phyloP scores from a whole-genome alignment of 768 basidiomycete species.

The Boletus subparvulus region DNA sequence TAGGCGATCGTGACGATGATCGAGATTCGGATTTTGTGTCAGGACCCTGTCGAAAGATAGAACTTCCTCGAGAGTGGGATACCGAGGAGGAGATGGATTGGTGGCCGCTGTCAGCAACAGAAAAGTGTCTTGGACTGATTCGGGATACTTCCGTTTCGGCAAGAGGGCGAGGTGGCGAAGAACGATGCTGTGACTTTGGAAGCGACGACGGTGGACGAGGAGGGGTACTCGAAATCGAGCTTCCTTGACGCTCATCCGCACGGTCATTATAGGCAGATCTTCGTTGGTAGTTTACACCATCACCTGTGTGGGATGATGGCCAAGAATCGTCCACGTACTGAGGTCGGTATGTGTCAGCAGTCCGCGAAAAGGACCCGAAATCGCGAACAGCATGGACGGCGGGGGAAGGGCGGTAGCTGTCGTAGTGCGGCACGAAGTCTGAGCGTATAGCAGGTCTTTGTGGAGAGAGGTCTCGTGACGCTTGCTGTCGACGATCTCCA shows the following conservation, averaged over 20 bases:
- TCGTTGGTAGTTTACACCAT: slow-evolving; percentile 29
- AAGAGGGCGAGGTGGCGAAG: slow-evolving; percentile 25
- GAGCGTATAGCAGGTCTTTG: slow-evolving; percentile 34
- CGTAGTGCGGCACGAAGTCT: slow-evolving; percentile 37
- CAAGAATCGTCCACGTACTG: slow-evolving; percentile 38
- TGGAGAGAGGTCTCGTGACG: slow-evolving; percentile 37
- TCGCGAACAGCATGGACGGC: slow-evolving; percentile 39
- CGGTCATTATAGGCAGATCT: slow-evolving; percentile 24
- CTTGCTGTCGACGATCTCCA: slow-evolving; percentile 36
- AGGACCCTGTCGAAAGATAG: slow-evolving; percentile 30
- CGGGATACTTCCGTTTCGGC: slow-evolving; percentile 6
- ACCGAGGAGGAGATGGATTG: slow-evolving; percentile 19
- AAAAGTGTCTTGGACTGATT: slow-evolving; percentile 1
- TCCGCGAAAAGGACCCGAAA: slow-evolving; percentile 33
- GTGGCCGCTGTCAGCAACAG: slow-evolving; percentile 10
- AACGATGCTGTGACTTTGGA: slow-evolving; percentile 18
- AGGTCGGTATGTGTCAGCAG: slow-evolving; percentile 56
- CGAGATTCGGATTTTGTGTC: slow-evolving; percentile 41
- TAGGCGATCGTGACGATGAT: slow-evolving; percentile 57
- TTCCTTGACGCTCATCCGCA: slow-evolving; percentile 26
- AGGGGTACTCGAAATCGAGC: slow-evolving; percentile 35
- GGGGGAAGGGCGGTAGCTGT: slow-evolving; percentile 51
- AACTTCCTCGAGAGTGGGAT: slow-evolving; percentile 28
- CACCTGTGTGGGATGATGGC: slow-evolving; percentile 29
- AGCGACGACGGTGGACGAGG: slow-evolving; percentile 23